Base-by-base conservation (phyloP, 345 rosid species). In the Raphanus sativus region DNA sequence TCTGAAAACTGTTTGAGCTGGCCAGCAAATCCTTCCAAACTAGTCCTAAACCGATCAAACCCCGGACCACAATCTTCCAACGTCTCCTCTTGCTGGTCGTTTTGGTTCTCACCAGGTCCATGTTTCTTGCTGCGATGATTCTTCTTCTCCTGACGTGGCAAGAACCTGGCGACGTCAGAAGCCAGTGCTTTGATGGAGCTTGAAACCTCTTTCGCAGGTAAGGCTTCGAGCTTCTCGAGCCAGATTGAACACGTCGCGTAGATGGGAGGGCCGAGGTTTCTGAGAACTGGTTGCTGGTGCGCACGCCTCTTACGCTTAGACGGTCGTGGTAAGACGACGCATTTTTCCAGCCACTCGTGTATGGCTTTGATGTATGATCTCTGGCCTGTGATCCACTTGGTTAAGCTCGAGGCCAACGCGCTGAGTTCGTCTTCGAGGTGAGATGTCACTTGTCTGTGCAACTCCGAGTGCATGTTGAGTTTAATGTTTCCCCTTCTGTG, bases 111-210 rank as follows among this genome's bases (percentile, higher is more conserved):
- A 56, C 75, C 80, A 38, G 74, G 62, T 2, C 58, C 62, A 24
- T 72, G 82, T 78, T 74, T 83, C 86, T 88, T 92, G 76, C 79
- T 87, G 24, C 83, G 30, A 4, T 28, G 87, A 28, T 86, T 85
- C 88, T 81, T 87, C 89, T 86, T 92, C 66, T 92, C 99, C 79
- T 86, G 94, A 8, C 79, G 81, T 1, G 99, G 98, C 69, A 92
- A 76, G 80, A 91, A 86, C 69, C 76, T 83, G 62, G 87, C 70
- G 1, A 85, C 87, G 70, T 85, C 98, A 7, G 87, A 87, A 24
- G 89, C 87, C 69, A 95, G 86, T 54, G 71, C 62, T 83, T 89
- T 90, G 0, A 91, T 82, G 40, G 94, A 87, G 64, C 86, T 87
- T 0, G 84, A 77, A 34, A 91, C 97, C n/a, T 84, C 89, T 86